Evolutionary conservation across 192 early-diverging fungal genomes (phyloP).

Genomic region (Cladochytrium replicatum): DNA sequence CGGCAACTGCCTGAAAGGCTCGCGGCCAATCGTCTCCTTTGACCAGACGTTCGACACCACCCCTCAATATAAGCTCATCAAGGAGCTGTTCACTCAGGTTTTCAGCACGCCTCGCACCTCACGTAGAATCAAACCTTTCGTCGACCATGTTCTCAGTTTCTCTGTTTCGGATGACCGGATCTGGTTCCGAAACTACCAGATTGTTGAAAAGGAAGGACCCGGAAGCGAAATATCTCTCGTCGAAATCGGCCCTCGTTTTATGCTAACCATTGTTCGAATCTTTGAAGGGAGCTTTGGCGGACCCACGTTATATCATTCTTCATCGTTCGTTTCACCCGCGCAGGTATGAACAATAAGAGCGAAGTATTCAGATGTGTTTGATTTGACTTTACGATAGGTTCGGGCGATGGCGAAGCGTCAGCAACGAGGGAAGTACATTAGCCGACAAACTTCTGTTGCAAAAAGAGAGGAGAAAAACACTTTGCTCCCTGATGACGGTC

Average conservation of each 20-base stretch:
- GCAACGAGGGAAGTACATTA: too few species aligned
- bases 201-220: constrained; percentile 46
- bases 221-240: constrained; percentile 70
- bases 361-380: too few species aligned
- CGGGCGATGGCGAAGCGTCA: too few species aligned
- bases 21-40: constrained; percentile 89
- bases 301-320: constrained; percentile 82
- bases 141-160: constrained; percentile 90
- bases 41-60: constrained; percentile 82
- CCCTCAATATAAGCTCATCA: constrained; percentile 78
- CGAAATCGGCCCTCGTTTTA: constrained; percentile 97
- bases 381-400: too few species aligned
- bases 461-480: too few species aligned
- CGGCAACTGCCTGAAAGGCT: constrained; percentile 95
- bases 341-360: too few species aligned
- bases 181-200: constrained; percentile 96
- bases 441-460: too few species aligned
- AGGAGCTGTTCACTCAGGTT: constrained; percentile 82
- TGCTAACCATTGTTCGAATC: constrained; percentile 81
- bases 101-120: constrained; percentile 83
- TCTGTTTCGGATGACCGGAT: constrained; percentile 61
- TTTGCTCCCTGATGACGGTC: too few species aligned
- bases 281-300: constrained; percentile 95
- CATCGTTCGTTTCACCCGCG: constrained; percentile 76
- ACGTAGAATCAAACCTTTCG: constrained; percentile 89